These are phyloP conservation scores for Seiridium unicorne DNA, from an alignment of 2,329 filamentous ascomycete genomes.

Conservation along the genomic window DNA sequence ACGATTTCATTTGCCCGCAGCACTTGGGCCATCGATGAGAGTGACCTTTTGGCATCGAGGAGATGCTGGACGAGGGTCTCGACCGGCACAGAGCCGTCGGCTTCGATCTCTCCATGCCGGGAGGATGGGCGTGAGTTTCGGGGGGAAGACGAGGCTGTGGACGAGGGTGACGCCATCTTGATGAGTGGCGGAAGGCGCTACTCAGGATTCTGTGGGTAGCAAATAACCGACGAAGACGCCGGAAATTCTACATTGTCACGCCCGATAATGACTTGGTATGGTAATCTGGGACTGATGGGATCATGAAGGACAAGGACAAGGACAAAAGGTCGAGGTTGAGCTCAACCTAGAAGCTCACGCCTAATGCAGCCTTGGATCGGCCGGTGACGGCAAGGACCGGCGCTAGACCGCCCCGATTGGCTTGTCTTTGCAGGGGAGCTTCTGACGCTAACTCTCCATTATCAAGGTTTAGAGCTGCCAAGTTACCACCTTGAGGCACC, in stretches of 20 bases:
- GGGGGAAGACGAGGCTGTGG: slow-evolving; percentile 18
- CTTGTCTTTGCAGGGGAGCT: not conserved
- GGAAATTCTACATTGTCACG: slow-evolving; percentile 10
- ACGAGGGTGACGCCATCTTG: slow-evolving; percentile 11
- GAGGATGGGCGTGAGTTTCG: slow-evolving; percentile 20
- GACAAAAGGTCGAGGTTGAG: not conserved
- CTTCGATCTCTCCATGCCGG: slow-evolving; percentile 30
- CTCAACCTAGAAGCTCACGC: not conserved
- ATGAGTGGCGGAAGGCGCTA: not conserved
- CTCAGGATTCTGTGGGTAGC: slow-evolving; percentile 4
- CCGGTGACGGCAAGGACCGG: slow-evolving; percentile 2
- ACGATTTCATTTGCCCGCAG: slow-evolving; percentile 86
- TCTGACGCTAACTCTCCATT: not conserved
- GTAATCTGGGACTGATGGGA: not conserved
- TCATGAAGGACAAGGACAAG: not conserved
- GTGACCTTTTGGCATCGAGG: slow-evolving; percentile 80
- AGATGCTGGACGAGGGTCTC: slow-evolving; percentile 82
- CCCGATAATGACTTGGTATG: not conserved
- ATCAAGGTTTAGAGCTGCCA: too few relatives aligned
- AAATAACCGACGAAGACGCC: slow-evolving; percentile 2
- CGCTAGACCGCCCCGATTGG: slow-evolving; percentile 5
- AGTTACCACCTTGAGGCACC: too few relatives aligned
- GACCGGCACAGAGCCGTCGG: slow-evolving; percentile 48
- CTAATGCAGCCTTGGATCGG: slow-evolving; percentile 3
- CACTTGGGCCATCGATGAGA: slow-evolving; percentile 80